Evolutionary conservation across 1,284 basidiomycete genomes (phyloP).

Genomic region (Papiliotrema laurentii): DNA sequence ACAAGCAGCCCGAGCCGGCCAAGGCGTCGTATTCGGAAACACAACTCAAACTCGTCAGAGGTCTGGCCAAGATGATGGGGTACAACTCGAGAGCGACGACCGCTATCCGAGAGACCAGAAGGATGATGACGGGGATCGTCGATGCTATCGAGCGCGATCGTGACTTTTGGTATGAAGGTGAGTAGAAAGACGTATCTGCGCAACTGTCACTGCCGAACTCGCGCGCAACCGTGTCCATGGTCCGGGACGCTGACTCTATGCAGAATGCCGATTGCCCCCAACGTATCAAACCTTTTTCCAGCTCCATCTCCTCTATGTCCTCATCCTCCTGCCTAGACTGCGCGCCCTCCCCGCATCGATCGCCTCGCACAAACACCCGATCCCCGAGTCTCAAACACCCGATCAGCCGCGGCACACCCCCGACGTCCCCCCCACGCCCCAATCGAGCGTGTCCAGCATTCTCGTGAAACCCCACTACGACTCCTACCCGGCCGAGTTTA

Average conservation of each 20-base stretch:
- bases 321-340: conserved; percentile 82
- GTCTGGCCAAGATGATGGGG: conserved; percentile 52
- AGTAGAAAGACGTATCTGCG: conserved; percentile 11
- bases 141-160: conserved; percentile 50
- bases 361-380: conserved; percentile 52
- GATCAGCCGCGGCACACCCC: conserved; percentile 6
- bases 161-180: conserved; percentile 50
- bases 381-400: conserved; percentile 30
- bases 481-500: conserved; percentile 55
- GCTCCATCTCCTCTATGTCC: conserved; percentile 86
- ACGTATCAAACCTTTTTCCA: conserved; percentile 99
- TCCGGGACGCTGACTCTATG: too few species aligned
- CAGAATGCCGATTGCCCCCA: conserved; percentile 80
- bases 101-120: conserved; percentile 54
- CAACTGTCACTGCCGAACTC: too few species aligned
- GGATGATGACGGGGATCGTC: conserved; percentile 54
- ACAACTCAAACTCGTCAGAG: conserved; percentile 33
- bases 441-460: conserved; percentile 50
- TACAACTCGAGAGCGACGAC: conserved; percentile 53
- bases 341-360: conserved; percentile 64
- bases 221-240: too few species aligned
- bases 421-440: conserved; percentile 7
- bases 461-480: conserved; percentile 31
- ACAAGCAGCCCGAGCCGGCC: conserved; percentile 14
- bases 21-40: conserved; percentile 26